Conservation (phyloP, 441 rosid species). For the Euphorbia corollata region DNA sequence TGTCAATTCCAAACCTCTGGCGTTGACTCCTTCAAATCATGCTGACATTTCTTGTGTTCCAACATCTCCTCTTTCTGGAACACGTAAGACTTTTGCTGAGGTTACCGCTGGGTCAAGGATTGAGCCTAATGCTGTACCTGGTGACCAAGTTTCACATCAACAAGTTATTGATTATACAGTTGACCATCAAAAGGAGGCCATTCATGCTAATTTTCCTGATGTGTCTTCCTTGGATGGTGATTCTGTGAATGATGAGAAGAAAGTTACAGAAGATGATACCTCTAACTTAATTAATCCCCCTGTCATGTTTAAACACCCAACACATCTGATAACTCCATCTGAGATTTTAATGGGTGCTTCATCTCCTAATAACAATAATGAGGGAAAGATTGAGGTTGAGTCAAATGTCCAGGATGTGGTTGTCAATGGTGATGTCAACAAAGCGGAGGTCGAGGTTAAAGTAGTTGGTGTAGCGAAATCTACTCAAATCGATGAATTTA, state of each 20-base stretch:
- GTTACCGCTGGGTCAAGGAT: constrained; percentile 27
- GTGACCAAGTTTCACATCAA: constrained; percentile 34
- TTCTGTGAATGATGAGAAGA: constrained; percentile 39
- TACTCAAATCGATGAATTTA: constrained; percentile 41
- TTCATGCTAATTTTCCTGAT: constrained; percentile 31
- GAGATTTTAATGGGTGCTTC: constrained; percentile 56
- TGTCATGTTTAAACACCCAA: constrained; percentile 52
- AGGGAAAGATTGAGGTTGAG: constrained; percentile 41
- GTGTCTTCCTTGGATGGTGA: constrained; percentile 33
- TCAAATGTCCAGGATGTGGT: constrained; percentile 37
- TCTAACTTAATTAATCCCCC: constrained; percentile 38
- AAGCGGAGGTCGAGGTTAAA: constrained; percentile 54
- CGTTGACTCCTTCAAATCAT: constrained; percentile 31
- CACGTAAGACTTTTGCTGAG: constrained; percentile 43
- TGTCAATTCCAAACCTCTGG: constrained; percentile 33
- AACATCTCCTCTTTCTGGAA: constrained; percentile 43
- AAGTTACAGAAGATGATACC: constrained; percentile 34
- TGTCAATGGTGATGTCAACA: constrained; percentile 33
- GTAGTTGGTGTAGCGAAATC: constrained; percentile 46
- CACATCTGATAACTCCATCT: constrained; percentile 75
- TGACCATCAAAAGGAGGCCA: constrained; percentile 43
- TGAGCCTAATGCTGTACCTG: constrained; percentile 32
- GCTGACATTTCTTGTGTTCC: constrained; percentile 34
- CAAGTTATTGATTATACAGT: constrained; percentile 38
- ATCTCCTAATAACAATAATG: constrained; percentile 47